These are phyloP conservation scores for Murraya paniculata DNA, from an alignment of 345 rosid species.

Conservation along the genomic window DNA sequence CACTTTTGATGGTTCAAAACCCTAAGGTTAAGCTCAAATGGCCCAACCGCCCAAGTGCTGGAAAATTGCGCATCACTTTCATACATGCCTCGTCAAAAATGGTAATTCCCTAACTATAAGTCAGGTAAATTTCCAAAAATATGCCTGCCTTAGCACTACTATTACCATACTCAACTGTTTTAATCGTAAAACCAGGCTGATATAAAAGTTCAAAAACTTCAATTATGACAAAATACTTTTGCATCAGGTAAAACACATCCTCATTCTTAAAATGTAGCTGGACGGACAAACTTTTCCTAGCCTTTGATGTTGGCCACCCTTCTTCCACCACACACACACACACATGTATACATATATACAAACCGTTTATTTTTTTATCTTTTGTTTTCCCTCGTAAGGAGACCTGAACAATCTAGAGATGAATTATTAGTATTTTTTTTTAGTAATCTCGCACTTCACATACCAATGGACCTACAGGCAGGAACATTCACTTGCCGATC, in stretches of 20 bases:
- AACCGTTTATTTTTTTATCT: neutral
- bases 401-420: neutral
- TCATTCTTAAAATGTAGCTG: neutral
- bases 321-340: neutral
- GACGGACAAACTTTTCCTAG: neutral
- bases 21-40: neutral
- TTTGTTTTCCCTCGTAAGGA: neutral
- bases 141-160: neutral
- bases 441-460: neutral
- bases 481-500: neutral
- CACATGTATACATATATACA: too few species aligned
- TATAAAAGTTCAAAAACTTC: neutral
- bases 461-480: neutral
- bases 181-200: neutral
- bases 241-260: neutral
- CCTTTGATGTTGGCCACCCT: neutral
- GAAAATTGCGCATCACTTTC: neutral
- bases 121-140: constrained; percentile 1
- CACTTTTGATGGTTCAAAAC: neutral
- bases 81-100: neutral
- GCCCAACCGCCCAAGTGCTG: neutral
- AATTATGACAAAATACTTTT: neutral
- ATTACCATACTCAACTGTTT: neutral
- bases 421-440: neutral
- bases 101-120: neutral